These are phyloP conservation scores for Diaporthe helianthi DNA, from an alignment of 2,329 filamentous ascomycete species.

Conservation along the genomic window DNA sequence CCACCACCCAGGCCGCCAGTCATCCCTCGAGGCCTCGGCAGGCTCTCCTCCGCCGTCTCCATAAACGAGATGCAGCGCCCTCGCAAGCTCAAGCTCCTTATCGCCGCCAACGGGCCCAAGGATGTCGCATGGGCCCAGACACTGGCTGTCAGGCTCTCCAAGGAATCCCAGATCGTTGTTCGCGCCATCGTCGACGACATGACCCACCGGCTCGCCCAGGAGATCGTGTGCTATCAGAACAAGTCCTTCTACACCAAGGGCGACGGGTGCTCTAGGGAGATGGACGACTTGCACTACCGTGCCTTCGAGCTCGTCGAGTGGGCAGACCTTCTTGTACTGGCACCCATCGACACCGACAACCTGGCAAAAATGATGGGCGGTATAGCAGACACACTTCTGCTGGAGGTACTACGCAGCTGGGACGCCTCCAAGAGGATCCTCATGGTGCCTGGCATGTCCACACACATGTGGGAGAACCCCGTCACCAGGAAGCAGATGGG, in stretches of 20 bases:
- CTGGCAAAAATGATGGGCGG: constrained; percentile 89
- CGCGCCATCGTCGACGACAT: constrained; percentile 71
- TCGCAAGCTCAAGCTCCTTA: constrained; percentile 63
- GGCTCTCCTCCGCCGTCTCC: constrained; percentile 40
- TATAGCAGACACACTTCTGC: constrained; percentile 78
- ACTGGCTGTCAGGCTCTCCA: constrained; percentile 71
- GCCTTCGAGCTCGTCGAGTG: constrained; percentile 78
- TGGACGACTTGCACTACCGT: constrained; percentile 60
- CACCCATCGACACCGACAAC: constrained; percentile 83
- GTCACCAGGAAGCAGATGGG: constrained; percentile 86
- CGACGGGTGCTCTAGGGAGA: constrained; percentile 45
- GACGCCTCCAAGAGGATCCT: constrained; percentile 85
- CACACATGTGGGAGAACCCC: constrained; percentile 88
- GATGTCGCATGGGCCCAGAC: constrained; percentile 72
- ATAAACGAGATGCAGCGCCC: constrained; percentile 49
- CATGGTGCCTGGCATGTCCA: constrained; percentile 87
- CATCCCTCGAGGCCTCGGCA: constrained; percentile 18
- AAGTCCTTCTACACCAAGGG: constrained; percentile 46
- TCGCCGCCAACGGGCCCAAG: constrained; percentile 69
- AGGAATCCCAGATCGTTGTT: constrained; percentile 67
- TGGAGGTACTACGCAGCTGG: constrained; percentile 86
- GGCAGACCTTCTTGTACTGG: constrained; percentile 86
- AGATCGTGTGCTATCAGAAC: constrained; percentile 67
- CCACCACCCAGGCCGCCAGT: constrained; percentile 15
- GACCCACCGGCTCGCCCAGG: constrained; percentile 67